phyloP scores from a whole-genome alignment of 805 yeast species.

The Lipomyces spencermartinsiae region DNA sequence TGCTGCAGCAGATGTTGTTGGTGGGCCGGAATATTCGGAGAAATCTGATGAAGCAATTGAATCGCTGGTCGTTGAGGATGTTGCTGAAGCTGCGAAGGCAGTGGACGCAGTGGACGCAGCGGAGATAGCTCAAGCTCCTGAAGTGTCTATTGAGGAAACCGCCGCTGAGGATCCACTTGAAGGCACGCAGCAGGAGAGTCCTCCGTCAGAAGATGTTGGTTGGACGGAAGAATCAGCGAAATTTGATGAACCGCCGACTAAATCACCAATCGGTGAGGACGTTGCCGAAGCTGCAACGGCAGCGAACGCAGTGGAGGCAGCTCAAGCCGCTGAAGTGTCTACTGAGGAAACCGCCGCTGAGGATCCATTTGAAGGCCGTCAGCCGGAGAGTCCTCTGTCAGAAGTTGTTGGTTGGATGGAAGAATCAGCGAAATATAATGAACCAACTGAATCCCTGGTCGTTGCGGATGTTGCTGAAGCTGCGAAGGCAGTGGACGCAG shows the following conservation, averaged over 20 bases:
- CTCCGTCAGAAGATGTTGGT: background rate
- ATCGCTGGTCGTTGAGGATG: slow-evolving; percentile 8
- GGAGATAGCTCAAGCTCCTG: slow-evolving; percentile 8
- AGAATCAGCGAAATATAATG: background rate
- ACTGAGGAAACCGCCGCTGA: background rate
- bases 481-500: background rate
- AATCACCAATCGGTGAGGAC: background rate
- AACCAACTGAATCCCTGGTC: background rate
- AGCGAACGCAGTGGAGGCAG: slow-evolving; percentile 8
- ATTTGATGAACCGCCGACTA: background rate
- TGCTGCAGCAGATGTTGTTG: background rate
- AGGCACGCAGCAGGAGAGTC: slow-evolving; percentile 2
- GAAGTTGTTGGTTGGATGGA: background rate
- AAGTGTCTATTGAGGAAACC: slow-evolving; percentile 7
- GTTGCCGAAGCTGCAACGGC: slow-evolving; percentile 9
- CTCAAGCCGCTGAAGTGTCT: background rate
- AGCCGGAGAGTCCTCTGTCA: background rate
- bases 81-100: slow-evolving; percentile 15
- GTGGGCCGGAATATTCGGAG: background rate
- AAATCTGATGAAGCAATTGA: background rate
- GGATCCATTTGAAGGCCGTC: background rate
- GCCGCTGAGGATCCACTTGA: slow-evolving; percentile 8
- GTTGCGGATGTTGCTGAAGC: slow-evolving; percentile 14
- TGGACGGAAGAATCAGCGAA: background rate
- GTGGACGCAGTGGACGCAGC: slow-evolving; percentile 15